phyloP scores from a whole-genome alignment of 495 filamentous ascomycete genomes.

The Amniculicola lignicola region DNA sequence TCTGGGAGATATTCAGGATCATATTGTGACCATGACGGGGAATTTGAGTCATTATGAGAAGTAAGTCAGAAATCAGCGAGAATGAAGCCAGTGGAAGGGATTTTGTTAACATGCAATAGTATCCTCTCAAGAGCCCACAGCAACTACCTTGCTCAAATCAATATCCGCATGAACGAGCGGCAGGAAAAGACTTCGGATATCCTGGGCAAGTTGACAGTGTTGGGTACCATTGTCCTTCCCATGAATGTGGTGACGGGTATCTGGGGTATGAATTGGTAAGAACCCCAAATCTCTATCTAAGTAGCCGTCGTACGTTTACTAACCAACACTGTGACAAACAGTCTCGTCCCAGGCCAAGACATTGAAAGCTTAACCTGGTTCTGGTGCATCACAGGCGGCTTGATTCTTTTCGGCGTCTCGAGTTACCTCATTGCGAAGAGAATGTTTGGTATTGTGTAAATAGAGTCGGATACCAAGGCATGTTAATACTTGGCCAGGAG shows the following conservation, averaged over 20 bases:
- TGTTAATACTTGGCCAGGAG: no score
- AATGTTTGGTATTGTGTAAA: slow-evolving; percentile 62
- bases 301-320: slow-evolving; percentile 1
- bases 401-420: slow-evolving; percentile 71
- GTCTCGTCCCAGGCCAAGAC: slow-evolving; percentile 82
- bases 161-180: slow-evolving; percentile 95
- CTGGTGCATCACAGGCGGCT: slow-evolving; percentile 67
- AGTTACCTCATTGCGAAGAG: slow-evolving; percentile 83
- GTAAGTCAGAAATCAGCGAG: slow-evolving; percentile 45
- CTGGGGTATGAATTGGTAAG: slow-evolving; percentile 83
- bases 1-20: slow-evolving; percentile 96
- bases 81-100: not conserved
- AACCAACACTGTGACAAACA: not conserved
- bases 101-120: slow-evolving; percentile 47
- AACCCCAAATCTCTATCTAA: not conserved
- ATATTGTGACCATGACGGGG: slow-evolving; percentile 96
- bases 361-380: slow-evolving; percentile 62
- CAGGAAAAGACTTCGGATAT: slow-evolving; percentile 94
- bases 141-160: slow-evolving; percentile 93
- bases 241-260: slow-evolving; percentile 99
- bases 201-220: slow-evolving; percentile 87
- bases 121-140: slow-evolving; percentile 88
- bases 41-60: slow-evolving; percentile 95
- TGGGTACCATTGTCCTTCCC: slow-evolving; percentile 94
- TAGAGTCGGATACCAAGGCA: no score